Evolutionary conservation across 2,329 filamentous ascomycete species (phyloP).

Genomic region (Graphium sp.): DNA sequence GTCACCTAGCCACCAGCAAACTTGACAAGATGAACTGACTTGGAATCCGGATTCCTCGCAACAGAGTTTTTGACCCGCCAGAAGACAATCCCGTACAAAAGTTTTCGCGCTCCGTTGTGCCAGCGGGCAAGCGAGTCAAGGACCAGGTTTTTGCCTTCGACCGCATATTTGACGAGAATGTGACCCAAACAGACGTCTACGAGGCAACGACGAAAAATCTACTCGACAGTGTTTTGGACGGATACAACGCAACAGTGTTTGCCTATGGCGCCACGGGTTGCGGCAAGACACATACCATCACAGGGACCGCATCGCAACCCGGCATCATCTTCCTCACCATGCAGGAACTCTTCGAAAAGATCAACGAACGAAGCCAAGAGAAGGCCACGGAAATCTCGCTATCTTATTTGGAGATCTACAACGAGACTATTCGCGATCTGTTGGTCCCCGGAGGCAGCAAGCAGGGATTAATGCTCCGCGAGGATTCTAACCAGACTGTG

Average conservation of each 20-base stretch:
- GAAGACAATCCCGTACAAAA: conserved; percentile 86
- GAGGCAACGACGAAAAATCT: conserved; percentile 78
- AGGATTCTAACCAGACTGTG: conserved; percentile 86
- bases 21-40: no score
- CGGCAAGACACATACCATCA: conserved; percentile 97
- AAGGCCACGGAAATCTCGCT: conserved; percentile 83
- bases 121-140: conserved; percentile 80
- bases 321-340: conserved; percentile 98
- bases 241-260: conserved; percentile 97
- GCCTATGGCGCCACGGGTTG: conserved; percentile 96
- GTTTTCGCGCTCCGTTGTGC: conserved; percentile 68
- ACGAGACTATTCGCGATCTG: conserved; percentile 93
- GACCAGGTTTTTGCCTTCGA: conserved; percentile 98
- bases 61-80: conserved; percentile 87
- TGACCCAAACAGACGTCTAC: conserved; percentile 83
- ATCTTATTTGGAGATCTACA: conserved; percentile 97
- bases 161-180: conserved; percentile 90
- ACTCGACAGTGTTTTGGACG: conserved; percentile 89
- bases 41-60: no score
- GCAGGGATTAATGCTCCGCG: conserved; percentile 74
- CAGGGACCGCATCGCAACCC: conserved; percentile 76
- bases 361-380: conserved; percentile 68
- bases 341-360: conserved; percentile 96
- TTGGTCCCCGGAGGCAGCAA: conserved; percentile 74
- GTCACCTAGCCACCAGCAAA: no score